phyloP scores from a whole-genome alignment of 1,284 basidiomycete genomes.

The Pholiota adiposa region DNA sequence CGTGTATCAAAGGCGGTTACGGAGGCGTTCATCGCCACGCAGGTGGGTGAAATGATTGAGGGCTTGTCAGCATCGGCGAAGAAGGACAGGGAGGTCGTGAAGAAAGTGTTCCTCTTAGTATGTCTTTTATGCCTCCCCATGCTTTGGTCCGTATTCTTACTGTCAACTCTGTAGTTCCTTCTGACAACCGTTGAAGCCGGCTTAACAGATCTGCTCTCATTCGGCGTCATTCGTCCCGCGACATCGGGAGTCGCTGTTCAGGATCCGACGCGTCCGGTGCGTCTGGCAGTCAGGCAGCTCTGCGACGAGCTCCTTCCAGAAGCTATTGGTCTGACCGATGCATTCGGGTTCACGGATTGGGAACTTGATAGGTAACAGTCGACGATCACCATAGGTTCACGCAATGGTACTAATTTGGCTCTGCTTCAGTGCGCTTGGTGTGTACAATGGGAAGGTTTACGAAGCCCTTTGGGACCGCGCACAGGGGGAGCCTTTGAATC shows the following conservation, averaged over 20 bases:
- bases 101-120: slow-evolving; percentile 55
- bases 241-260: slow-evolving; percentile 19
- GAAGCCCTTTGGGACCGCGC: slow-evolving; percentile 69
- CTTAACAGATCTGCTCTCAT: slow-evolving; percentile 62
- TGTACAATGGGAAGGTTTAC: slow-evolving; percentile 71
- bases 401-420: background rate
- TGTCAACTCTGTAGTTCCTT: slow-evolving; percentile 51
- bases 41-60: slow-evolving; percentile 54
- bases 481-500: slow-evolving; percentile 69
- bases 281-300: slow-evolving; percentile 54
- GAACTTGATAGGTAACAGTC: slow-evolving; percentile 64
- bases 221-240: slow-evolving; percentile 44
- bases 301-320: slow-evolving; percentile 66
- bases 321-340: slow-evolving; percentile 72
- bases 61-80: slow-evolving; percentile 40
- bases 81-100: slow-evolving; percentile 41
- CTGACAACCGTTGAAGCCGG: slow-evolving; percentile 60
- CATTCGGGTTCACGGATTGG: slow-evolving; percentile 81
- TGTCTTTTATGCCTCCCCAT: slow-evolving; percentile 41
- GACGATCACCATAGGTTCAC: slow-evolving; percentile 13
- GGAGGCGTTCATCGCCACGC: slow-evolving; percentile 67
- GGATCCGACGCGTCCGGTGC: slow-evolving; percentile 56
- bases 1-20: slow-evolving; percentile 66
- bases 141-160: background rate
- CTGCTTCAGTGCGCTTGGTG: slow-evolving; percentile 57